Evolutionary conservation across 805 yeast species (phyloP).

Genomic region (Zygosaccharomyces siamensis): DNA sequence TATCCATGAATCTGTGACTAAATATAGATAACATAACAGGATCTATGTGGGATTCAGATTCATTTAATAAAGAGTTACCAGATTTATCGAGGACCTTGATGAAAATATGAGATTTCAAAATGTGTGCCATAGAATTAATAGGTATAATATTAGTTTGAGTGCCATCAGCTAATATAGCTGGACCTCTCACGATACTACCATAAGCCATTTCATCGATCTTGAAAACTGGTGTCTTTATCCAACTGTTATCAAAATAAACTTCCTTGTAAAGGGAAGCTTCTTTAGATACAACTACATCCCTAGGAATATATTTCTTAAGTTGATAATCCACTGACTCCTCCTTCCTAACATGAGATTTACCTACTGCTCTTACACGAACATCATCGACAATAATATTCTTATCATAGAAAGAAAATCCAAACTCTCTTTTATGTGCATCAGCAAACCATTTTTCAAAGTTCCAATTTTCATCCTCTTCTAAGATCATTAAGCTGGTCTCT

Average conservation of each 20-base stretch:
- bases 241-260: constrained; percentile 54
- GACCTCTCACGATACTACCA: constrained; percentile 59
- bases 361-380: constrained; percentile 67
- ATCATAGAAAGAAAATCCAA: constrained; percentile 60
- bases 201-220: constrained; percentile 46
- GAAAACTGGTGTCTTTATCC: constrained; percentile 50
- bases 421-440: constrained; percentile 59
- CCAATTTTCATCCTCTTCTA: constrained; percentile 22
- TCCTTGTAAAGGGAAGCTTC: constrained; percentile 37
- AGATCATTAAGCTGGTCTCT: constrained; percentile 81
- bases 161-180: constrained; percentile 72
- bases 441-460: constrained; percentile 44
- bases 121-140: constrained; percentile 52
- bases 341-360: constrained; percentile 45
- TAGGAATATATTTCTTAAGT: constrained; percentile 35
- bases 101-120: constrained; percentile 59
- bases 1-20: constrained; percentile 82
- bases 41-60: constrained; percentile 36
- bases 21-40: constrained; percentile 73
- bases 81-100: constrained; percentile 30
- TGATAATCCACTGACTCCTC: constrained; percentile 51
- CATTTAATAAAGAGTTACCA: constrained; percentile 9
- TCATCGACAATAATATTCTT: constrained; percentile 65
- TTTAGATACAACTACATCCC: constrained; percentile 21
- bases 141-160: constrained; percentile 77